These are phyloP conservation scores for Sicyos edulis DNA, from an alignment of 306 rosid genomes.

Conservation along the genomic window DNA sequence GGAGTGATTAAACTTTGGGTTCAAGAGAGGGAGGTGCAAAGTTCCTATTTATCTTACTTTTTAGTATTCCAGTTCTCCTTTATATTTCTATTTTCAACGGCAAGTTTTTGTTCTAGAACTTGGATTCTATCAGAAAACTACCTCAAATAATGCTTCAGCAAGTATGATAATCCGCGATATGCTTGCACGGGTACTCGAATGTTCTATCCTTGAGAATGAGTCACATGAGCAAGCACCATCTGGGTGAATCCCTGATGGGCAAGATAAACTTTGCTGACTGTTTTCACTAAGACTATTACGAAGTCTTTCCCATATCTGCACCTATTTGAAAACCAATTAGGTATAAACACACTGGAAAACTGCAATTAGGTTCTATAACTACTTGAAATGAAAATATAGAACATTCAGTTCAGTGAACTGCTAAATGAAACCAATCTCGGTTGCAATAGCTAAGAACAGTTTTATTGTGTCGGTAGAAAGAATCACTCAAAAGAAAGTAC, in stretches of 20 bases:
- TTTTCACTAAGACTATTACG: conserved; percentile 70
- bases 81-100: too few relatives aligned
- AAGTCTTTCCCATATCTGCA: conserved; percentile 89
- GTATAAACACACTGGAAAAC: conserved; percentile 6
- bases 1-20: too few relatives aligned
- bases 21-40: too few relatives aligned
- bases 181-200: conserved; percentile 80
- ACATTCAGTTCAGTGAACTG: background rate
- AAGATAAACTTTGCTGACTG: conserved; percentile 49
- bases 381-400: background rate
- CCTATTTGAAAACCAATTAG: conserved; percentile 28
- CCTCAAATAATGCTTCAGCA: conserved; percentile 97
- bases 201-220: conserved; percentile 56
- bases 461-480: background rate
- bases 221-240: conserved; percentile 82
- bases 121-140: conserved; percentile 11
- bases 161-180: conserved; percentile 96
- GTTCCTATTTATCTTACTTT: too few relatives aligned
- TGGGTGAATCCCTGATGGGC: conserved; percentile 82
- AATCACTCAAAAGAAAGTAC: background rate
- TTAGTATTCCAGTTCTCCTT: too few relatives aligned
- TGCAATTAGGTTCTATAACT: background rate
- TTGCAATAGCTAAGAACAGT: background rate
- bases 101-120: too few relatives aligned
- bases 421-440: background rate